Base-by-base conservation (phyloP, 495 filamentous ascomycete genomes). In the Apiosordaria backusii region DNA sequence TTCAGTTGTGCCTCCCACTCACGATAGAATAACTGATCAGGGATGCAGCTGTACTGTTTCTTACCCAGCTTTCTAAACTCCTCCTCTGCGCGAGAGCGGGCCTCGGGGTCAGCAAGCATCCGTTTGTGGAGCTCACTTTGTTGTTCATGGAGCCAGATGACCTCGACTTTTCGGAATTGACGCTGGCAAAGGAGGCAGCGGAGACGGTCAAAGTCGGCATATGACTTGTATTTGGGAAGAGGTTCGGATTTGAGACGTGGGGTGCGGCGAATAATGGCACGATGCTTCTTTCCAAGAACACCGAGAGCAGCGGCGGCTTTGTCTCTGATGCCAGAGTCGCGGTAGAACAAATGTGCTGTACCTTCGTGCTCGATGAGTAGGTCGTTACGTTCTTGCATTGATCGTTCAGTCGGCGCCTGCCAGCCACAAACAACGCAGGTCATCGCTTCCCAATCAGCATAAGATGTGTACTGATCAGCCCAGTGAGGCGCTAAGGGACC, bases 111-210 rank as follows among this genome's bases (percentile, higher is more conserved):
- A 50, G 86, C 81, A 21, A 95, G 78, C 68, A 93, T 93, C 7
- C 82, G 77, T 18, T 84, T 84, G 74, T 97, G 92, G 35, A 93
- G 82, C 61, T 88, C 81, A 74, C 90, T 92, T 29, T 87, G 83
- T 19, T 88, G 85, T 72, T 96, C 90, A 71, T 97, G 92, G 62
- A 85, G 84, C 70, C 90, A 87, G 54, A 95, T 81, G 67, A 90
- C 86, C 3, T 85, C 82, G 13, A 81, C 78, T 18, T 84, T 83
- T 67, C 91, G 89, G 79, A 96, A 94, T 64, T 87, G 82, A 10
- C 90, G 85, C 68, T 84, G 83, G 73, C 92, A 97, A 16, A 97
- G 81, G 62, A 90, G 86, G 74, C 92, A 97, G 75, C 87, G 91
- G 67, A 88, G 87, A 60, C 84, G 81, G 25, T 87, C 85, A 60